phyloP scores from a whole-genome alignment of 352 stramenopile species.

The Phytophthora europaea region DNA sequence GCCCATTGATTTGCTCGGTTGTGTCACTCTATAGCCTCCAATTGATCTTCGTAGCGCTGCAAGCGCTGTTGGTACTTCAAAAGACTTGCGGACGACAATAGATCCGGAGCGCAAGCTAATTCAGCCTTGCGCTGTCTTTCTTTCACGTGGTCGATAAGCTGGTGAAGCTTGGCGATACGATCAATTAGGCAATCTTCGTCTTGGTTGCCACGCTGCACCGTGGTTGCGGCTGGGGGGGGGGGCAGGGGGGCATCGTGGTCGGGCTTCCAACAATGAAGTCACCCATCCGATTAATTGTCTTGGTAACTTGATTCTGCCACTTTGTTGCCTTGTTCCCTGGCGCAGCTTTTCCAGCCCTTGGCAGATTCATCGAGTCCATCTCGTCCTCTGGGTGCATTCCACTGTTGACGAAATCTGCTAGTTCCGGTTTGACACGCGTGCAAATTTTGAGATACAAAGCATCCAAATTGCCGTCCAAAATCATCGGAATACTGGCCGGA shows the following conservation, averaged over 20 bases:
- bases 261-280: not conserved
- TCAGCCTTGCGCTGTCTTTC: not conserved
- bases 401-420: not conserved
- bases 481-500: not conserved
- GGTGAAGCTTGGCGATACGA: not conserved
- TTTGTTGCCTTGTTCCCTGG: not conserved
- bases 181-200: not conserved
- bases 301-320: not conserved
- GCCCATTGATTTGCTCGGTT: not conserved
- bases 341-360: not conserved
- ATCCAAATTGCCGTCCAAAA: conserved; percentile 3
- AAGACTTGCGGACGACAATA: not conserved
- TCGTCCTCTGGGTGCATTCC: not conserved
- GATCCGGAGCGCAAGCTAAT: not conserved
- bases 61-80: not conserved
- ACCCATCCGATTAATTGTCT: not conserved
- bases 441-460: conserved; percentile 1
- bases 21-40: not conserved
- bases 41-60: not conserved
- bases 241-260: not conserved
- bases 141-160: not conserved
- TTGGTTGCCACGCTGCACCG: not conserved
- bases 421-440: not conserved
- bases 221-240: not conserved
- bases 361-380: not conserved